Conservation (phyloP, 495 filamentous ascomycete species). For the Antarctomyces pellizariae region DNA sequence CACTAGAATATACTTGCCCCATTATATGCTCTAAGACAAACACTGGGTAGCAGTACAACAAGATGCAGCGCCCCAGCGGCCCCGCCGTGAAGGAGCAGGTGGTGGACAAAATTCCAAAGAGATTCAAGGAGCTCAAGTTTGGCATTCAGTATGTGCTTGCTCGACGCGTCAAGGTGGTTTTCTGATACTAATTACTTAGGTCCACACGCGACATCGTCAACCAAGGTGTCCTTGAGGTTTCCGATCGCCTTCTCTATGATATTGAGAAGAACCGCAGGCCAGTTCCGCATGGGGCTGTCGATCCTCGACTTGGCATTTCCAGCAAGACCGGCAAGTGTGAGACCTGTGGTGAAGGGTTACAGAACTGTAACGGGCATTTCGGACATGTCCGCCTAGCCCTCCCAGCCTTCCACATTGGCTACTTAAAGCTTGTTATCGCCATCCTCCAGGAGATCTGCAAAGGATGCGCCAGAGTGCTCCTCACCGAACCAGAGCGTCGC, state of each 20-base stretch:
- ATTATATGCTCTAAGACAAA: too few species aligned
- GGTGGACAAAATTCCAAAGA: constrained; percentile 63
- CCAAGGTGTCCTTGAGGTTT: constrained; percentile 81
- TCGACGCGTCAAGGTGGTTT: too few species aligned
- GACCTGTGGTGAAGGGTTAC: constrained; percentile 56
- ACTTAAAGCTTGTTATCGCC: constrained; percentile 70
- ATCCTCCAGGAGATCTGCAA: constrained; percentile 93
- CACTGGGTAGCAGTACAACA: too few species aligned
- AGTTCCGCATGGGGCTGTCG: constrained; percentile 62
- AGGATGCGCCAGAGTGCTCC: constrained; percentile 48
- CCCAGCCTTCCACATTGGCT: constrained; percentile 86
- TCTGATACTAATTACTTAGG: constrained; percentile 18
- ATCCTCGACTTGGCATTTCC: constrained; percentile 74
- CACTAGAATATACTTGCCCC: too few species aligned
- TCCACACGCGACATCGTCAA: constrained; percentile 84
- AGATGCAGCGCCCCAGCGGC: constrained; percentile 11
- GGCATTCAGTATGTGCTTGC: constrained; percentile 41
- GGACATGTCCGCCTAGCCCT: constrained; percentile 76
- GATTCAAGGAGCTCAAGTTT: constrained; percentile 82
- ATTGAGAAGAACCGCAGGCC: constrained; percentile 45
- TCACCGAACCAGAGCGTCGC: constrained; percentile 53
- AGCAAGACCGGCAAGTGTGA: constrained; percentile 47
- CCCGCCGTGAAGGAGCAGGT: constrained; percentile 67
- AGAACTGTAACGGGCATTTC: constrained; percentile 83
- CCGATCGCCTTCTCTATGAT: constrained; percentile 77